These are phyloP conservation scores for Arachis monticola DNA, from an alignment of 331 rosid genomes.

Conservation along the genomic window DNA sequence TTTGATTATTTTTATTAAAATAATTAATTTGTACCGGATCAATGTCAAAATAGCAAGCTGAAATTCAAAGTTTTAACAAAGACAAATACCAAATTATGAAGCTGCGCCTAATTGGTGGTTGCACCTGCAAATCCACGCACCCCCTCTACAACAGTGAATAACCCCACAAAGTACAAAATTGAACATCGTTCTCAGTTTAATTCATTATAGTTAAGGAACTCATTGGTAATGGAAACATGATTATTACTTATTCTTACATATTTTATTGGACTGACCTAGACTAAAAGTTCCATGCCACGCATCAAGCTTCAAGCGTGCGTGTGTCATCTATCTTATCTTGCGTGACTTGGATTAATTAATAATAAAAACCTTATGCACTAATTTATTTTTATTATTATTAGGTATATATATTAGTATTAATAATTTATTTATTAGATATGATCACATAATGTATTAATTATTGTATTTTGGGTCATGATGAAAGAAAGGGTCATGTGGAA, in stretches of 20 bases:
- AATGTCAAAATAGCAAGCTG: neutral
- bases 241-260: neutral
- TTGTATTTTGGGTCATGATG: neutral
- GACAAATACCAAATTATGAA: conserved; percentile 23
- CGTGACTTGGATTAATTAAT: neutral
- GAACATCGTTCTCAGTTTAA: conserved; percentile 4
- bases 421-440: too few species aligned
- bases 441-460: too few species aligned
- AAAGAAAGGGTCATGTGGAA: conserved; percentile 9
- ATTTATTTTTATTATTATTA: neutral
- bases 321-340: conserved; percentile 32
- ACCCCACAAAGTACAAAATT: neutral
- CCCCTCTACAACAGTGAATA: neutral
- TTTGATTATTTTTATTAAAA: neutral
- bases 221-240: neutral
- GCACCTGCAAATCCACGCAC: conserved; percentile 15
- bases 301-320: neutral
- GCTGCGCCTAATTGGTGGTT: conserved; percentile 23
- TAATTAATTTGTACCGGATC: too few species aligned
- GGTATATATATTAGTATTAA: too few species aligned
- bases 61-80: neutral
- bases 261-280: conserved; percentile 19
- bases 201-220: neutral
- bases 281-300: conserved; percentile 26
- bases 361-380: neutral